A percentile compares a stretch with the other conserved stretches of the same genome.
Evolutionary conservation across 345 rosid species (phyloP).

Genomic region (Anacardium occidentale): DNA sequence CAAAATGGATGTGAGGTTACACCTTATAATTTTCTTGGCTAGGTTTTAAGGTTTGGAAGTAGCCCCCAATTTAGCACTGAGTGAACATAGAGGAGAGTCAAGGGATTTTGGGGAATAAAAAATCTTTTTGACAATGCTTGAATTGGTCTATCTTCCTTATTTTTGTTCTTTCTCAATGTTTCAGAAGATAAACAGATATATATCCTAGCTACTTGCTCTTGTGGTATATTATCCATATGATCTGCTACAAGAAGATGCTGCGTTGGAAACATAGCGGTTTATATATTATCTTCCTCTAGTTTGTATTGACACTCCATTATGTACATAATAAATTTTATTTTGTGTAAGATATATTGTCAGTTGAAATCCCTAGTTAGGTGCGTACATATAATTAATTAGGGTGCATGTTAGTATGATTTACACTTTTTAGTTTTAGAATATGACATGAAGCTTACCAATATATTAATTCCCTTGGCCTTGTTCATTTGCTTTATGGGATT

Average conservation of each 20-base stretch:
- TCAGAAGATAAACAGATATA: not conserved
- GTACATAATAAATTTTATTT: not conserved
- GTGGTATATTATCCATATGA: not conserved
- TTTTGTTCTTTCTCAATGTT: not conserved
- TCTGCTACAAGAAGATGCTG: not conserved
- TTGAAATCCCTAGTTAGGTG: slow-evolving; percentile 2
- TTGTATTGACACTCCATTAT: slow-evolving; percentile 22
- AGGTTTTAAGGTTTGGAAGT: no score
- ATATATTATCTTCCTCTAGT: slow-evolving; percentile 49
- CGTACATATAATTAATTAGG: not conserved
- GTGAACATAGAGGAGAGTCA: no score
- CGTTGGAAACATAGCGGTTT: not conserved
- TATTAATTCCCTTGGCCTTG: not conserved
- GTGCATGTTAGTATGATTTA: slow-evolving; percentile 1
- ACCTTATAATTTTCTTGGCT: no score
- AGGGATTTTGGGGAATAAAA: no score
- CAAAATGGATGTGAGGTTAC: no score
- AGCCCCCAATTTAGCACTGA: no score
- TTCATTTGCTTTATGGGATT: slow-evolving; percentile 6
- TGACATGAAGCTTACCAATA: not conserved
- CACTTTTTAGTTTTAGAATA: not conserved
- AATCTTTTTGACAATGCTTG: not conserved
- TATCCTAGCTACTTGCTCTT: not conserved
- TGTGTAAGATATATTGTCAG: not conserved
- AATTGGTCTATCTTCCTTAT: not conserved